A percentile compares a stretch with the other conserved stretches of the same genome.
Conservation (phyloP, 208 protist species). For the Crithidia brevicula region DNA sequence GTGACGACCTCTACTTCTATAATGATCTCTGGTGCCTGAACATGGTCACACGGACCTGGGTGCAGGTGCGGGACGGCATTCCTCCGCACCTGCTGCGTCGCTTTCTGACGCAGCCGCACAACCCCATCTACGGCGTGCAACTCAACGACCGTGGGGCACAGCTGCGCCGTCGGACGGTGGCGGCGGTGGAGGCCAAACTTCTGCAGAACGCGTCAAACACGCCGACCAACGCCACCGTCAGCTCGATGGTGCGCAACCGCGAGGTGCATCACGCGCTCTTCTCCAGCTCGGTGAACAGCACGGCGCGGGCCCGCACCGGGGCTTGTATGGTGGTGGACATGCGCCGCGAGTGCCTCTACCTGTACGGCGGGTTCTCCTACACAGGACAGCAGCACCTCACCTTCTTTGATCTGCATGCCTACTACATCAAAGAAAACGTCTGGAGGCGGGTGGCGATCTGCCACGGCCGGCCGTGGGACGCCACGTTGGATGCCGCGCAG, state of each 20-base stretch:
- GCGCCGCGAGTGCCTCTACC: conserved; percentile 46
- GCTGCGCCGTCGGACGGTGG: conserved; percentile 25
- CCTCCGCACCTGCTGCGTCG: conserved; percentile 35
- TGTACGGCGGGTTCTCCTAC: conserved; percentile 69
- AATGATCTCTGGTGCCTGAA: conserved; percentile 83
- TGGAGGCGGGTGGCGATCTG: conserved; percentile 50
- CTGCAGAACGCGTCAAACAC: background rate
- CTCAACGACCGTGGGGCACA: conserved; percentile 29
- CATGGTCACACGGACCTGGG: conserved; percentile 52
- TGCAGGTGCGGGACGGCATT: conserved; percentile 59
- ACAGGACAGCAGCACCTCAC: conserved; percentile 40
- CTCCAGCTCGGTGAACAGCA: conserved; percentile 40
- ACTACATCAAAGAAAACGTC: conserved; percentile 48
- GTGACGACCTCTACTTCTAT: conserved; percentile 59
- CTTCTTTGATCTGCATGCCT: conserved; percentile 63
- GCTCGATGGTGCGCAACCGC: conserved; percentile 5
- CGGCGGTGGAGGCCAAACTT: conserved; percentile 26
- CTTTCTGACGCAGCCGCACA: conserved; percentile 46
- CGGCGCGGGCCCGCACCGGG: conserved; percentile 58
- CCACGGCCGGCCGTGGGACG: conserved; percentile 24
- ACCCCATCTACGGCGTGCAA: conserved; percentile 21
- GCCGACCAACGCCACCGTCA: background rate
- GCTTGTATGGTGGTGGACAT: conserved; percentile 50
- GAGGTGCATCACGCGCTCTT: conserved; percentile 33
- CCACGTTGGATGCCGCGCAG: conserved; percentile 17